phyloP scores from a whole-genome alignment of 257 asterid genomes.

The Avicennia marina region DNA sequence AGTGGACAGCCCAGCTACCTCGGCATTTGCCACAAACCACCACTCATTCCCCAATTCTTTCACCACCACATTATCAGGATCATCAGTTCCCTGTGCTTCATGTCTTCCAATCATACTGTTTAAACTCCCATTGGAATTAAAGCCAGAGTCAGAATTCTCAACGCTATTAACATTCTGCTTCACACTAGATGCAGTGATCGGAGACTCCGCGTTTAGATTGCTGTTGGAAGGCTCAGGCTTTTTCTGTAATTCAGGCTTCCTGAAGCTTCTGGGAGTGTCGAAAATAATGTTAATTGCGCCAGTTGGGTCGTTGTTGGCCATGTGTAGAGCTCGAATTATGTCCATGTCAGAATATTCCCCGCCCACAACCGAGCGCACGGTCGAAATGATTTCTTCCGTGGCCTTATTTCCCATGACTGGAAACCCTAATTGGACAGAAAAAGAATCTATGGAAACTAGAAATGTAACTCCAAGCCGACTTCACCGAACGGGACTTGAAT shows the following conservation, averaged over 20 bases:
- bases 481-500: too few species aligned
- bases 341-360: constrained; percentile 71
- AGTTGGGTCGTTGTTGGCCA: constrained; percentile 88
- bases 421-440: not conserved
- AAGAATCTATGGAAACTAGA: too few species aligned
- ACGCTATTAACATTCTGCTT: constrained; percentile 6
- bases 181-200: constrained; percentile 6
- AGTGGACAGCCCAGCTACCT: constrained; percentile 78
- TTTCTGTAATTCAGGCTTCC: constrained; percentile 34
- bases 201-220: constrained; percentile 21
- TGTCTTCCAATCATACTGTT: constrained; percentile 19
- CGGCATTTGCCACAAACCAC: constrained; percentile 80
- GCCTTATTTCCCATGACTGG: constrained; percentile 56
- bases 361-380: constrained; percentile 80
- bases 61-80: constrained; percentile 15
- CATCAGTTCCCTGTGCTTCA: constrained; percentile 23
- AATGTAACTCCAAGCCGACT: too few species aligned
- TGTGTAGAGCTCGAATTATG: constrained; percentile 86
- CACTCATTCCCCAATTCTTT: constrained; percentile 60
- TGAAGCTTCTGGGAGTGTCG: constrained; percentile 57
- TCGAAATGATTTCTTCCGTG: constrained; percentile 60
- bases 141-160: constrained; percentile 12
- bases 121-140: constrained; percentile 19
- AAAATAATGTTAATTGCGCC: constrained; percentile 87
- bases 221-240: constrained; percentile 25